These are phyloP conservation scores for Echeveria elegans DNA, from an alignment of 164 flowering plant species.

Conservation along the genomic window DNA sequence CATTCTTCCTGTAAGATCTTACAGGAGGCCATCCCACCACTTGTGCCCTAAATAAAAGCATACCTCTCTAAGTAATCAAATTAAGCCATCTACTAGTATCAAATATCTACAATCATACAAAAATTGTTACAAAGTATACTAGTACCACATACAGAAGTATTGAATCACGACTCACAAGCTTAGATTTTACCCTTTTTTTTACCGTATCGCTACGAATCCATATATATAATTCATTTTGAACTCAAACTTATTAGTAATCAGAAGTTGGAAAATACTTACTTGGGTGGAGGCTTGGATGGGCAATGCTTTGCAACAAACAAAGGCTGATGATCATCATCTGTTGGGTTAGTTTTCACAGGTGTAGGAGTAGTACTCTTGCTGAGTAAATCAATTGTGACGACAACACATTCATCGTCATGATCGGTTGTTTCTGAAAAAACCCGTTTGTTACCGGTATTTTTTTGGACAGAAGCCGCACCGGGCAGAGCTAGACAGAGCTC, in stretches of 20 bases:
- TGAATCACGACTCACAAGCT: too few relatives aligned
- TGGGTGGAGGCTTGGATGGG: constrained; percentile 7
- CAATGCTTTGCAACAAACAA: not conserved
- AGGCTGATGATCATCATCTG: not conserved
- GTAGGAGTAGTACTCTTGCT: not conserved
- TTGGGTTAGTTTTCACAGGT: not conserved
- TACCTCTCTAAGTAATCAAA: too few relatives aligned
- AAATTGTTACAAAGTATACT: too few relatives aligned
- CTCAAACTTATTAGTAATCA: not conserved
- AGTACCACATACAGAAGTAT: too few relatives aligned
- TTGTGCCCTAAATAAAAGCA: constrained; percentile 34
- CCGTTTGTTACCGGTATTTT: not conserved
- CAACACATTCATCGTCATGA: not conserved
- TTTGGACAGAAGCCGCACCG: not conserved
- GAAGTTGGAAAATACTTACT: not conserved
- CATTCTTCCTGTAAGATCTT: constrained; percentile 49
- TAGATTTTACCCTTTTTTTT: too few relatives aligned
- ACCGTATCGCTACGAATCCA: too few relatives aligned
- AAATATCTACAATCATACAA: too few relatives aligned
- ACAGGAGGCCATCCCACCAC: constrained; percentile 77
- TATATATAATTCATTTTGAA: too few relatives aligned
- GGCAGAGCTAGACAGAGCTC: constrained; percentile 6
- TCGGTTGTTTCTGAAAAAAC: not conserved
- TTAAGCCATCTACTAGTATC: too few relatives aligned
- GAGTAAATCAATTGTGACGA: not conserved